Base-by-base conservation (phyloP, 2,329 filamentous ascomycete species). In the Nemania diffusa region DNA sequence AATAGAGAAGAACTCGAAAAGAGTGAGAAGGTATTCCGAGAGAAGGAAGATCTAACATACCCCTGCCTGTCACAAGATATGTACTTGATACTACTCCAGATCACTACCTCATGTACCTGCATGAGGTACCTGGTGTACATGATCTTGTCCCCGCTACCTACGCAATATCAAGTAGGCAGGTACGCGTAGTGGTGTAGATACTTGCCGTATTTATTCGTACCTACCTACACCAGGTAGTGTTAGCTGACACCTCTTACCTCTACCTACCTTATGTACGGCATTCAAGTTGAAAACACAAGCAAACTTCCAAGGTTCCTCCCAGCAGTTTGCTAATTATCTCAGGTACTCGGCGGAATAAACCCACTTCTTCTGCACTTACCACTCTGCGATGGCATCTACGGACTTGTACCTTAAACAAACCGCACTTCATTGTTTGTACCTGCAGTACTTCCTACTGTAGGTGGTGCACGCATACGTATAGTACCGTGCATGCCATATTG, bases 1-100 rank as follows among this genome's bases (percentile, higher is more conserved):
- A 62, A 57, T 48, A 59, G 66, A 55, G 46, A 46, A 48, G 48
- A 8, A 53, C 24, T 27, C 15, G 42, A 52, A n/a, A n/a, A 42
- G 42, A 29, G 42, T 20, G 29, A 20, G 62, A 61, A 24, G 56
- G 46, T 51, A 50, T 64, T 22, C 53, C 22, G 44, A 32, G 40
- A 64, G 42, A 62, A 20, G 44, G 44, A 57, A 37, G 37, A 53
- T 50, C 32, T 20, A 46, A 52, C 29, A 42, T 50, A 60, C 57
- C 57, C 52, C 64, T 64, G 59, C 22, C 60, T 7, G 51, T 62
- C 20, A 17, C 26, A 29, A 42, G 22, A 52, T 51, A n/a, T 29
- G 53, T 46, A 65, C 56, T 13, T 22, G n/a, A 46, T 42, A 40
- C 26, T 34, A 50, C 40, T 34, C 9, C n/a, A n/a, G n/a, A n/a